These are phyloP conservation scores for Endocalyx cinctus DNA, from an alignment of 2,329 filamentous ascomycete species.

Conservation along the genomic window DNA sequence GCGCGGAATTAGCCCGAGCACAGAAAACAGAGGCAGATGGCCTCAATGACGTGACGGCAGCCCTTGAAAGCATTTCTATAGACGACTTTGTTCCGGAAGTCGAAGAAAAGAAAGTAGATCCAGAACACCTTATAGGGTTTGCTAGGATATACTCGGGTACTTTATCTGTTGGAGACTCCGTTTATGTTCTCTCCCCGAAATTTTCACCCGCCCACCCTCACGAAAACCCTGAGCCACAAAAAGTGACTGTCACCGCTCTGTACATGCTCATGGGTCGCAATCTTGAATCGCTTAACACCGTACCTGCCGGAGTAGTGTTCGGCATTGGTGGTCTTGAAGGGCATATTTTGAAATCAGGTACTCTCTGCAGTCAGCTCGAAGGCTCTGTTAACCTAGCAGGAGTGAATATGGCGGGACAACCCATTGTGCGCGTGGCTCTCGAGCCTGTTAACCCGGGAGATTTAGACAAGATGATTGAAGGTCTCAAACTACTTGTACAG, in stretches of 20 bases:
- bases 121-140: conserved; percentile 90
- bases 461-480: conserved; percentile 89
- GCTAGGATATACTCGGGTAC: conserved; percentile 90
- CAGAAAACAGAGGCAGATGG: conserved; percentile 56
- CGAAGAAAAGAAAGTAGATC: conserved; percentile 59
- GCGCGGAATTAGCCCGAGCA: conserved; percentile 79
- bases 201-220: conserved; percentile 79
- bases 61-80: conserved; percentile 58
- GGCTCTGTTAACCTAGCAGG: conserved; percentile 89
- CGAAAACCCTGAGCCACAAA: conserved; percentile 67
- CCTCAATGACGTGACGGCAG: conserved; percentile 52
- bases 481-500: conserved; percentile 81
- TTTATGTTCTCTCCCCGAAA: conserved; percentile 91
- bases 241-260: conserved; percentile 78
- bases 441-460: conserved; percentile 88
- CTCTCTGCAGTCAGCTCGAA: conserved; percentile 79
- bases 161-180: conserved; percentile 78
- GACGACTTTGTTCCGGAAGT: conserved; percentile 44
- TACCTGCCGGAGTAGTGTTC: conserved; percentile 92
- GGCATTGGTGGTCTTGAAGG: conserved; percentile 90
- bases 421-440: conserved; percentile 93
- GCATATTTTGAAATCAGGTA: conserved; percentile 92
- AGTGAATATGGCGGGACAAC: conserved; percentile 71
- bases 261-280: conserved; percentile 96
- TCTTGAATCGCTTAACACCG: conserved; percentile 74